Conservation (phyloP, 768 basidiomycete genomes). For the Russula brevipes region DNA sequence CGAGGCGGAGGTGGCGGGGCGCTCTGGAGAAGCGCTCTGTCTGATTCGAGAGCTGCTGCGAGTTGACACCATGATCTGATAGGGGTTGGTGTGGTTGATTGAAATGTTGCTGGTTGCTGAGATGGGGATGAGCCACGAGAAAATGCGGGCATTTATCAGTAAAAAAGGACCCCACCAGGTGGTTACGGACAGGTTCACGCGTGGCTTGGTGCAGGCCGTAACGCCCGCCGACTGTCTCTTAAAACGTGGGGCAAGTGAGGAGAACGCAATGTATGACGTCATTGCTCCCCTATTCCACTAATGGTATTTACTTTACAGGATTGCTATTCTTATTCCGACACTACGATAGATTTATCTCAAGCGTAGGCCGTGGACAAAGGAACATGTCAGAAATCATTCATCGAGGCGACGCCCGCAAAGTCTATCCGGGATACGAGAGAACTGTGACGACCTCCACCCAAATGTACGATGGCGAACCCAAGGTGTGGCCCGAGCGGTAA, state of each 20-base stretch:
- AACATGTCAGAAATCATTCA: not conserved
- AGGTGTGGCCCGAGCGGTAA: not conserved
- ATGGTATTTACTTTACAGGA: not conserved
- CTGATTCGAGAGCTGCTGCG: constrained; percentile 11
- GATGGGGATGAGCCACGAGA: constrained; percentile 10
- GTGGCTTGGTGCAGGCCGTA: not conserved
- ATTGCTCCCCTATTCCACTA: not conserved
- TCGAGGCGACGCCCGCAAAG: constrained; percentile 13
- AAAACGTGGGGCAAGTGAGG: constrained; percentile 9
- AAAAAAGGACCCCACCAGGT: constrained; percentile 1
- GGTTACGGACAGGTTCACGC: constrained; percentile 9
- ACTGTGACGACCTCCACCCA: constrained; percentile 1
- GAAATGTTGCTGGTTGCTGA: not conserved
- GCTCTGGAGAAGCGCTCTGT: constrained; percentile 11
- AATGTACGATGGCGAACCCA: constrained; percentile 2
- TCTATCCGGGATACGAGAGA: constrained; percentile 24
- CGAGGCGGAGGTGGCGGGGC: not conserved
- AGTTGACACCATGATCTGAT: constrained; percentile 11
- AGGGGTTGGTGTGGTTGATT: not conserved
- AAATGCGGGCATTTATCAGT: not conserved
- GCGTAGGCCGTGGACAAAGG: not conserved
- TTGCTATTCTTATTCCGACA: not conserved
- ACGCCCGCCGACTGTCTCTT: too few species aligned
- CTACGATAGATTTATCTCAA: not conserved
- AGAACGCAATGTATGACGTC: constrained; percentile 2